Evolutionary conservation across 2,329 filamentous ascomycete genomes (phyloP), one percentile per base, ranked within the genome.

Genomic region (Colletotrichum sp.): DNA sequence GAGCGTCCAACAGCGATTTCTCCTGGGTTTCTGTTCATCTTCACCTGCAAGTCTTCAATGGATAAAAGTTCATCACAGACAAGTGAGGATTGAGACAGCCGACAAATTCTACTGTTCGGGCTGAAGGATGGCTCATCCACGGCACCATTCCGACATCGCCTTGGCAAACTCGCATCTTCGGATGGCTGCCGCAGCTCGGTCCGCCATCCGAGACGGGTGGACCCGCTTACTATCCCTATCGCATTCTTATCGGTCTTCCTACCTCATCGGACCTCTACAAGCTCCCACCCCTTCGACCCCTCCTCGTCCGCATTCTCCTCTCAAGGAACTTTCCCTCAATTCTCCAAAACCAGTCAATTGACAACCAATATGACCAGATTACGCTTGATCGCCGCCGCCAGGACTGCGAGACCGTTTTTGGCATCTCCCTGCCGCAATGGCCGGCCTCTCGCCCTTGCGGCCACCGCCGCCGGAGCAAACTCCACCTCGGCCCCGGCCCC

Each of bases 341-440:
- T 21, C 28, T 24, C 52, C 21, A 64, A 34, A 30, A 48, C 21
- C 15, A 18, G 28, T 30, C 58, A 65, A 75, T 65, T 69, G 32
- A 55, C 38, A 30, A 16, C 8, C 24, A 52, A 65, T 13, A 75
- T 75, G 73, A 65, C 70, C 48, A 48, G 73, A 68, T 73, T 58
- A 58, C 58, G 70, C 66, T 26, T 75, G 21, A 48, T 75, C 24
- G 70, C 73, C 21, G 70, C 73, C 18, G 70, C 64, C 38, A 67
- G 73, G 58, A 61, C 58, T 65, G 73, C 73, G 16, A 68, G 73
- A 32, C 73, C 70, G 26, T 38, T 73, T 32, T 64, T 75, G 24
- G 56, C 62, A 21, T 48, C 70, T 24, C 18, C 64, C 70, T 62
- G 64, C 65, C 73, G 64, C 70, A 64, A 75, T 48, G 64, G 62